Base-by-base conservation (phyloP, 148 eudicot species). In the Vaccinium darrowii region DNA sequence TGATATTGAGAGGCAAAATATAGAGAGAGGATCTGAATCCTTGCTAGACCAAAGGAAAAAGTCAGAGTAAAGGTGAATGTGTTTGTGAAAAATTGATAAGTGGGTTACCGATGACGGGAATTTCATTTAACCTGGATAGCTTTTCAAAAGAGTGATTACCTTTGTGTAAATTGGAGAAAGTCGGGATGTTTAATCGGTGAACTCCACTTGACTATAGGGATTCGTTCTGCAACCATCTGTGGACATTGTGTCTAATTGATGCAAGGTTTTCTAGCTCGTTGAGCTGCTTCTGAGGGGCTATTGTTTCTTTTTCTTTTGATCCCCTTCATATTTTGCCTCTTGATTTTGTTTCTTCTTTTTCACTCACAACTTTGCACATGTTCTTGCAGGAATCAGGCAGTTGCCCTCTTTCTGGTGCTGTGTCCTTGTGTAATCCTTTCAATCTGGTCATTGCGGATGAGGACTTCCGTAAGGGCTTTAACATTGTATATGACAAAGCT, bases 351-450 rank as follows among this genome's bases (percentile, higher is more conserved):
- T 78, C 21, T 39, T 52, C 18, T 58, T 10, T 49, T 25, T 60
- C 23, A 76, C 47, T 71, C 1, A 30, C 33, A 13, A 13, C 5
- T 69, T 27, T 27, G 14, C 13, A 69, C 15, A 69, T 83, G 33
- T 82, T 78, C 36, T 84, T 87, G 62, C 95, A 97, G 98, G 98
- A 93, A 90, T 90, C 98, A 52, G 82, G 80, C 76, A 86, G 87
- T 60, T 93, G 98, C 86, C 88, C 89, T 71, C 95, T 97, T 84
- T 88, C 98, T 82, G 99, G 99, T 51, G 99, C 98, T 13, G 95
- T 94, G 85, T 94, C 98, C 80, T 87, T 97, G 88, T 97, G 99
- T 89, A 97, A 95, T 88, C 99, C 99, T 72, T 97, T 97, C 92
- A 92, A 97, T 88, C 90, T 97, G 83, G 95, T 94, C 79, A 88